Conservation (phyloP, 2,329 filamentous ascomycete genomes). For the Claviceps fusiformis region DNA sequence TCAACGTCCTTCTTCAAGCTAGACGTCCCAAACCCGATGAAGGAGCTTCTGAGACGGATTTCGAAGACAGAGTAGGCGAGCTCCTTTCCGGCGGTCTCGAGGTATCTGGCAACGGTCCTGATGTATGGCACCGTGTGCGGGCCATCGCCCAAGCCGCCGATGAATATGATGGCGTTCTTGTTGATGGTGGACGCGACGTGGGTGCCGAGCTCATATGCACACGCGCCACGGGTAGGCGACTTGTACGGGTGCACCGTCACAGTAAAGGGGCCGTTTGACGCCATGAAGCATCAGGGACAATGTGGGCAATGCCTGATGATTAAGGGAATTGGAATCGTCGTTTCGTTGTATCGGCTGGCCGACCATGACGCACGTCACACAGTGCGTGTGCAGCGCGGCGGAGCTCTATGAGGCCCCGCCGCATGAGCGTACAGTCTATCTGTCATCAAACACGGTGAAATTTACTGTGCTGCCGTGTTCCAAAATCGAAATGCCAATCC, state of each 20-base stretch:
- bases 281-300: slow-evolving; percentile 14
- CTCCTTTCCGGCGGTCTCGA: slow-evolving; percentile 22
- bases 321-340: neutral
- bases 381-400: neutral
- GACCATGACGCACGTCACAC: neutral
- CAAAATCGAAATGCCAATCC: neutral
- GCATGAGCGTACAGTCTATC: neutral
- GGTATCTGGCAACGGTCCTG: slow-evolving; percentile 28
- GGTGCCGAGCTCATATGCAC: slow-evolving; percentile 33
- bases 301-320: neutral
- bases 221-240: slow-evolving; percentile 25
- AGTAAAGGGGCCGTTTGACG: slow-evolving; percentile 21
- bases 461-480: neutral
- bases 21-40: slow-evolving; percentile 35
- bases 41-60: slow-evolving; percentile 40
- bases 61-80: slow-evolving; percentile 42
- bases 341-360: neutral
- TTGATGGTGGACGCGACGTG: slow-evolving; percentile 10
- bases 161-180: slow-evolving; percentile 51
- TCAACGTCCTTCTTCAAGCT: slow-evolving; percentile 38
- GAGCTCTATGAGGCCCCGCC: neutral
- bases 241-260: slow-evolving; percentile 33
- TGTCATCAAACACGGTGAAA: too few species aligned
- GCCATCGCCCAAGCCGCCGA: slow-evolving; percentile 58
- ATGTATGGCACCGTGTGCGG: slow-evolving; percentile 50